phyloP scores from a whole-genome alignment of 352 stramenopile genomes.

The Pythium rishiriense region DNA sequence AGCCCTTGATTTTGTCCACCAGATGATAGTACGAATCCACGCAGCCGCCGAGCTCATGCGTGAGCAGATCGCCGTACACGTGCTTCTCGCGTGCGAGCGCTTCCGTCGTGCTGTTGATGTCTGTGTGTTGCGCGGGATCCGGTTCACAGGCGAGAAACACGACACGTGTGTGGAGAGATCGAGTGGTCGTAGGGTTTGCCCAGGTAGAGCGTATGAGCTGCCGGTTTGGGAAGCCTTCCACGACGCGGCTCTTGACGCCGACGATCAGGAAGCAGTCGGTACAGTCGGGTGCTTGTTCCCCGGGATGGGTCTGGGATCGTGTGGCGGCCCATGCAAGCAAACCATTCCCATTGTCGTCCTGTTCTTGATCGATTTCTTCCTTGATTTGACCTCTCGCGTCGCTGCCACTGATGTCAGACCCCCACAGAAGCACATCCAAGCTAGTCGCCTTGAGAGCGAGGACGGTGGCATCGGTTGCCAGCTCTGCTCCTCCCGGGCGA shows the following conservation, averaged over 20 bases:
- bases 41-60: conserved; percentile 39
- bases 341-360: not conserved
- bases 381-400: too few species aligned
- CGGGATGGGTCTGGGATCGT: not conserved
- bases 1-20: conserved; percentile 51
- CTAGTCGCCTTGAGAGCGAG: too few species aligned
- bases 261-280: conserved; percentile 35
- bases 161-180: conserved; percentile 23
- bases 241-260: conserved; percentile 43
- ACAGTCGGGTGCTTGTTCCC: not conserved
- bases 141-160: conserved; percentile 42
- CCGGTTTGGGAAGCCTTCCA: conserved; percentile 29
- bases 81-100: conserved; percentile 34
- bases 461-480: too few species aligned
- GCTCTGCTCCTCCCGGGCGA: too few species aligned
- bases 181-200: conserved; percentile 1
- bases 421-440: too few species aligned
- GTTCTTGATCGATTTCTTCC: too few species aligned
- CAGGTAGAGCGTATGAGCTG: conserved; percentile 35
- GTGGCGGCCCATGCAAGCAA: not conserved
- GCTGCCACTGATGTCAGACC: too few species aligned
- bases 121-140: not conserved
- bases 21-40: conserved; percentile 46
- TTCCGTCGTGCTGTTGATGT: not conserved
- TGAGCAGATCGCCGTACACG: conserved; percentile 49